These are phyloP conservation scores for Collariella sp. DNA, from an alignment of 495 filamentous ascomycete species.

Conservation along the genomic window DNA sequence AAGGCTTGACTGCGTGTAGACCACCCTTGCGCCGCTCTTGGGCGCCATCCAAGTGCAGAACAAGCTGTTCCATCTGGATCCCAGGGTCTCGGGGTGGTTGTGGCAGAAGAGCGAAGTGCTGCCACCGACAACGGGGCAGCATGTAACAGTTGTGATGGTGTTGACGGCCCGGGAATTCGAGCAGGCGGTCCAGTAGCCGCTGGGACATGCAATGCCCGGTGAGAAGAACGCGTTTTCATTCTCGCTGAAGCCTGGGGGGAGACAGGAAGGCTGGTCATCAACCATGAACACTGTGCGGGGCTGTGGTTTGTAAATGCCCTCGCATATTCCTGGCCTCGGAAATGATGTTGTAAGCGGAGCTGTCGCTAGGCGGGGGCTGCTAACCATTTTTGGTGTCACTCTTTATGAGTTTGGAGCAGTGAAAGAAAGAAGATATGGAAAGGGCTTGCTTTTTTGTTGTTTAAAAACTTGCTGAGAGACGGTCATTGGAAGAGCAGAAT, in stretches of 20 bases:
- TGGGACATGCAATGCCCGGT: constrained; percentile 22
- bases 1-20: constrained; percentile 9
- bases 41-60: constrained; percentile 21
- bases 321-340: constrained; percentile 10
- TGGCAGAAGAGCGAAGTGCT: constrained; percentile 14
- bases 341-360: constrained; percentile 23
- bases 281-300: constrained; percentile 9
- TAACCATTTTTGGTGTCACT: too few relatives aligned
- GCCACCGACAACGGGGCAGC: constrained; percentile 14
- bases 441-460: too few relatives aligned
- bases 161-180: constrained; percentile 9
- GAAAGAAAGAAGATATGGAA: too few relatives aligned
- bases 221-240: constrained; percentile 20
- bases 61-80: constrained; percentile 7
- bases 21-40: not conserved
- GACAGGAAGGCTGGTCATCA: constrained; percentile 14
- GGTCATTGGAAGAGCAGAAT: too few relatives aligned
- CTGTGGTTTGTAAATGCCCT: constrained; percentile 10
- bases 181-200: constrained; percentile 22
- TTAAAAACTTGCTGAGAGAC: too few relatives aligned
- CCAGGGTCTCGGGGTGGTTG: constrained; percentile 9
- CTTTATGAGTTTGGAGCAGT: too few relatives aligned
- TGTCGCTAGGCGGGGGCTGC: too few relatives aligned
- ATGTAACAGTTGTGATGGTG: constrained; percentile 24
- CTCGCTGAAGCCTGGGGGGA: constrained; percentile 16